Base-by-base conservation (phyloP, 495 filamentous ascomycete genomes). In the Massariosphaeria phaeospora region DNA sequence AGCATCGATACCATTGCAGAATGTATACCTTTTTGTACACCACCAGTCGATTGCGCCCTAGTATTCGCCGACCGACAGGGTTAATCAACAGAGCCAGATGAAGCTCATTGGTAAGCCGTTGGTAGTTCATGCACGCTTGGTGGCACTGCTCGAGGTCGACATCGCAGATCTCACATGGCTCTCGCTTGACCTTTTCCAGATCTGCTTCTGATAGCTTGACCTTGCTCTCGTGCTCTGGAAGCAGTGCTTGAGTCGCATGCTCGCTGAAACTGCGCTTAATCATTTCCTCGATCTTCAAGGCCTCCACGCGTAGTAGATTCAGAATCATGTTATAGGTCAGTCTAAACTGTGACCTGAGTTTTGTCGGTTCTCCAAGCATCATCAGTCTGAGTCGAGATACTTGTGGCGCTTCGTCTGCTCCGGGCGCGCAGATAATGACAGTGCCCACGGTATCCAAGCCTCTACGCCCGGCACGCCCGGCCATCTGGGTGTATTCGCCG, bases 281-380 rank as follows among this genome's bases (percentile, higher is more conserved):
- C 93, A 98, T 98, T 70, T 98, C 93, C 69, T 98, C 93, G 60
- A 98, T 97, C 72, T 96, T 97, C 49, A 98, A 72, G 6, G 93
- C 94, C 71, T 98, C 93, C 15, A 98, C 93, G 17, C 93, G 84
- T 18, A 98, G 75, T 7, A 98, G 79, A 62, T 97, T 98, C 38
- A 98, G 75, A 34, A 98, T 98, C 93, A 98, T 98, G 69, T 96
- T 97, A 75, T 98, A 98, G 0, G 93, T 98, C 34, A 98, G 77
- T 54, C 93, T 81, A 75, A 98, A 98, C 66, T 98, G 94, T 21
- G 91, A 96, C 35, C 88, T 79, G 42, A 98, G 80, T 74, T 96
- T 97, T 39, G 88, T 95, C 27, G 93, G 93, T 63, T 95, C 86
- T 43, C 94, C 93, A 6, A 97, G 79, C 56, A 97, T 96, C 91